phyloP scores from a whole-genome alignment of 2,329 filamentous ascomycete genomes.

The Arthrobotrys sinensis region DNA sequence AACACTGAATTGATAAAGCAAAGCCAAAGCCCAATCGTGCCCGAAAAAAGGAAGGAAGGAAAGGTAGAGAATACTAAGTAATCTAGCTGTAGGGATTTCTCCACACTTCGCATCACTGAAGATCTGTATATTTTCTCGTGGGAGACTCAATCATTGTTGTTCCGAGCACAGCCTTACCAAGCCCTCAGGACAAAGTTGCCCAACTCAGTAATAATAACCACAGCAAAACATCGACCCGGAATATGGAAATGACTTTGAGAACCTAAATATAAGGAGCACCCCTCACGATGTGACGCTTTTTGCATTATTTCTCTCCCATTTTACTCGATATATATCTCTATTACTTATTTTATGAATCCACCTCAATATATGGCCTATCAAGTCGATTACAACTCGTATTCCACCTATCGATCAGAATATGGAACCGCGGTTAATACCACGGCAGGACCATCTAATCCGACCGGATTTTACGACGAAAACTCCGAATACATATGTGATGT shows the following conservation, averaged over 20 bases:
- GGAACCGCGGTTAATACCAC: neutral
- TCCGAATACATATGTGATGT: slow-evolving; percentile 38
- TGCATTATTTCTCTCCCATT: too few relatives aligned
- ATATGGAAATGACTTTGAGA: neutral
- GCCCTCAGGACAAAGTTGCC: slow-evolving; percentile 22
- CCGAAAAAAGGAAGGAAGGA: too few relatives aligned
- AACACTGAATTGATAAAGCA: too few relatives aligned
- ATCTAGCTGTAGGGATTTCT: too few relatives aligned
- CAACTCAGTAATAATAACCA: slow-evolving; percentile 15
- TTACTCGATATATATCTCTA: too few relatives aligned
- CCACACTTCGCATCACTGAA: too few relatives aligned
- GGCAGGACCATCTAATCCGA: neutral
- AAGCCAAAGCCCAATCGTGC: too few relatives aligned
- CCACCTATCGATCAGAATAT: neutral
- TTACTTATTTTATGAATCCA: neutral
- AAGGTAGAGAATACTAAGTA: too few relatives aligned
- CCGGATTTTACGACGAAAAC: slow-evolving; percentile 29
- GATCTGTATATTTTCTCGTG: too few relatives aligned
- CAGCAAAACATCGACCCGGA: neutral
- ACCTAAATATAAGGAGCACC: neutral
- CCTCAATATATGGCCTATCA: slow-evolving; percentile 3
- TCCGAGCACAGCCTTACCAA: neutral
- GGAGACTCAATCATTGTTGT: too few relatives aligned
- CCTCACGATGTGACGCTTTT: too few relatives aligned
- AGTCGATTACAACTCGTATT: neutral